A percentile compares a stretch with the other conserved stretches of the same genome.
Evolutionary conservation across 768 basidiomycete genomes (phyloP).

Genomic region (Sarcodon aspratus): DNA sequence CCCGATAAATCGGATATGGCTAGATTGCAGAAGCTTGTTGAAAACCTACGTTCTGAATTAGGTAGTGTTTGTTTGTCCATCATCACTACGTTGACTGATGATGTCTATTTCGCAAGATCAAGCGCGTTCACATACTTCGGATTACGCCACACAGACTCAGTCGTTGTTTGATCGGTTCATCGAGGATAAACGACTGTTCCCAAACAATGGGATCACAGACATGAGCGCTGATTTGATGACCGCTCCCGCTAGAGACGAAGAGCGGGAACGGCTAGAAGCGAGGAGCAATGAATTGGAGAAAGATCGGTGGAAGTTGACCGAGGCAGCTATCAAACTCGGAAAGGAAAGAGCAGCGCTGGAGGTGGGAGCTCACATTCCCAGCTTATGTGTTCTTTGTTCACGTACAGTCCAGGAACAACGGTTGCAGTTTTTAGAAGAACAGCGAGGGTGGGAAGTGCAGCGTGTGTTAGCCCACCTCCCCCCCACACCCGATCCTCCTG

Average conservation of each 20-base stretch:
- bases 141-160: slow-evolving; percentile 22
- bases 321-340: slow-evolving; percentile 50
- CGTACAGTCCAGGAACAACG: slow-evolving; percentile 40
- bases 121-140: slow-evolving; percentile 31
- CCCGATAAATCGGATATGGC: slow-evolving; percentile 30
- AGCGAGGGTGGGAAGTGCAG: slow-evolving; percentile 60
- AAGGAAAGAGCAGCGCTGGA: slow-evolving; percentile 57
- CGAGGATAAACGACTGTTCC: slow-evolving; percentile 25
- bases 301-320: slow-evolving; percentile 53
- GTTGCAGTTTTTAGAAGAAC: slow-evolving; percentile 52
- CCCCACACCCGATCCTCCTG: slow-evolving; percentile 13
- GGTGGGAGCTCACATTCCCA: slow-evolving; percentile 24
- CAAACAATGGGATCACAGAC: slow-evolving; percentile 22
- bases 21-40: slow-evolving; percentile 38
- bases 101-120: slow-evolving; percentile 22
- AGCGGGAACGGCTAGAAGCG: slow-evolving; percentile 39
- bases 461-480: slow-evolving; percentile 45
- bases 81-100: slow-evolving; percentile 4
- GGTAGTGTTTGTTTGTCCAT: slow-evolving; percentile 23
- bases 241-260: slow-evolving; percentile 39
- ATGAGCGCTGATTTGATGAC: slow-evolving; percentile 43
- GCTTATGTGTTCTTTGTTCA: slow-evolving; percentile 2
- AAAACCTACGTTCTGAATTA: slow-evolving; percentile 42
- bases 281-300: slow-evolving; percentile 48
- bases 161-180: slow-evolving; percentile 46